A percentile compares a stretch with the other conserved stretches of the same genome.
phyloP scores from a whole-genome alignment of 139 green algal genomes.

The Closterium sp. region DNA sequence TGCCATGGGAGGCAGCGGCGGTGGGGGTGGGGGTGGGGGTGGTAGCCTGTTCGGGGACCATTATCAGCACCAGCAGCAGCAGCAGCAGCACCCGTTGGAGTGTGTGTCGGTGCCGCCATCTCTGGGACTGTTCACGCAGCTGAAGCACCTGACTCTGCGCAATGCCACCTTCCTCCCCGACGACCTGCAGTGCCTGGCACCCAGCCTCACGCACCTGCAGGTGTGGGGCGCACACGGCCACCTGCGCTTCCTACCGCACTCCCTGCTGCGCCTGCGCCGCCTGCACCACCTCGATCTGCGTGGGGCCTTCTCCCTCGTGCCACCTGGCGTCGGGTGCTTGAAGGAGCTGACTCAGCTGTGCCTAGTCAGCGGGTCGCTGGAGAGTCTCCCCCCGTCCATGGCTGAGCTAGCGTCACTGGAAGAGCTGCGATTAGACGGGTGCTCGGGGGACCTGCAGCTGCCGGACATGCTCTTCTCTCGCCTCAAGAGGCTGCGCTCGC shows the following conservation, averaged over 20 bases:
- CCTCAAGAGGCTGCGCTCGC: not conserved
- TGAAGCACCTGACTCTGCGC: not conserved
- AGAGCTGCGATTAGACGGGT: conserved; percentile 27
- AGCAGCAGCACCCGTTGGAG: not conserved
- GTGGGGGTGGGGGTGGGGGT: not conserved
- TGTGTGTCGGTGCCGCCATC: conserved; percentile 10
- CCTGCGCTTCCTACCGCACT: not conserved
- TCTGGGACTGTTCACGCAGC: conserved; percentile 10
- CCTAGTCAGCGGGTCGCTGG: not conserved
- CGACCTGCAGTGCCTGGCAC: not conserved
- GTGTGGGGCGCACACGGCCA: conserved; percentile 6
- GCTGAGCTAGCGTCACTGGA: not conserved
- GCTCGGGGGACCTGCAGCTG: not conserved
- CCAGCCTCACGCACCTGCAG: conserved; percentile 18
- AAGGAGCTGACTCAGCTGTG: not conserved
- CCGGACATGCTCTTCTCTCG: conserved; percentile 8
- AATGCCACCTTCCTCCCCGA: conserved; percentile 7
- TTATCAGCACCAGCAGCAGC: not conserved
- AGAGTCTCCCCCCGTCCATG: conserved; percentile 13
- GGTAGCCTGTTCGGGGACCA: not conserved
- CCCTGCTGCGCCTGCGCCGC: not conserved
- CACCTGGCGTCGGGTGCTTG: not conserved
- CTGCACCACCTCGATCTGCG: conserved; percentile 10
- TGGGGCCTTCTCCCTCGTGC: conserved; percentile 8
- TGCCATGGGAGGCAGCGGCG: not conserved